Evolutionary conservation across 768 basidiomycete genomes (phyloP).

Genomic region (Lentinula guzmanii): DNA sequence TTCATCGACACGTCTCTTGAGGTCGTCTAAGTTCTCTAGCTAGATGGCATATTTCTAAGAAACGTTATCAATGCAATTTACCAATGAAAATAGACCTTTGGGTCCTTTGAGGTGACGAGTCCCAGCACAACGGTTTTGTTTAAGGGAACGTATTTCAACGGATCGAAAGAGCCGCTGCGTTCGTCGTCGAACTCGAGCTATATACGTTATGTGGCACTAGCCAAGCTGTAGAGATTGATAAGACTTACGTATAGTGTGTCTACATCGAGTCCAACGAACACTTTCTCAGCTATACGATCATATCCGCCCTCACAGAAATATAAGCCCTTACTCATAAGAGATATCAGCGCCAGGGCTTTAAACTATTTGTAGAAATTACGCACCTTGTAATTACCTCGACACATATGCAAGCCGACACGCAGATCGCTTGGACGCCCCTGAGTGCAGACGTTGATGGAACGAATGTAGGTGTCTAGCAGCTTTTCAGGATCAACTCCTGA

Average conservation of each 20-base stretch:
- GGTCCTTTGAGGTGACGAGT: conserved; percentile 41
- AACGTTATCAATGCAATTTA: background rate
- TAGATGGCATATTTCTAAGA: conserved; percentile 17
- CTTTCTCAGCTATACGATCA: conserved; percentile 43
- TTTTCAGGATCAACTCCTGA: conserved; percentile 56
- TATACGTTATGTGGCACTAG: conserved; percentile 10
- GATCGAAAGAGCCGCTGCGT: conserved; percentile 53
- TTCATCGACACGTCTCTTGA: conserved; percentile 46
- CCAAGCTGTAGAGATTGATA: background rate
- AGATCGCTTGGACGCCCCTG: conserved; percentile 49
- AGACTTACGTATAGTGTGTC: conserved; percentile 44
- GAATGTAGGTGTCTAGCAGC: conserved; percentile 64
- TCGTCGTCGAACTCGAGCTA: conserved; percentile 64
- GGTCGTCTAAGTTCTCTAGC: conserved; percentile 44
- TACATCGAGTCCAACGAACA: conserved; percentile 55
- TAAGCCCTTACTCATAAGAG: conserved; percentile 20
- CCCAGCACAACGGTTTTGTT: conserved; percentile 43
- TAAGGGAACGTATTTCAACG: conserved; percentile 46
- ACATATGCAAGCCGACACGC: conserved; percentile 54
- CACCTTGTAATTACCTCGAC: conserved; percentile 50
- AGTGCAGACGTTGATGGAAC: conserved; percentile 54
- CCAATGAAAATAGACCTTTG: conserved; percentile 26
- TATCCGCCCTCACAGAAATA: conserved; percentile 62
- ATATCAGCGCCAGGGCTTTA: background rate
- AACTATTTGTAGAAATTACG: conserved; percentile 15